These are phyloP conservation scores for Jaapia argillacea DNA, from an alignment of 768 basidiomycete species.

Conservation along the genomic window DNA sequence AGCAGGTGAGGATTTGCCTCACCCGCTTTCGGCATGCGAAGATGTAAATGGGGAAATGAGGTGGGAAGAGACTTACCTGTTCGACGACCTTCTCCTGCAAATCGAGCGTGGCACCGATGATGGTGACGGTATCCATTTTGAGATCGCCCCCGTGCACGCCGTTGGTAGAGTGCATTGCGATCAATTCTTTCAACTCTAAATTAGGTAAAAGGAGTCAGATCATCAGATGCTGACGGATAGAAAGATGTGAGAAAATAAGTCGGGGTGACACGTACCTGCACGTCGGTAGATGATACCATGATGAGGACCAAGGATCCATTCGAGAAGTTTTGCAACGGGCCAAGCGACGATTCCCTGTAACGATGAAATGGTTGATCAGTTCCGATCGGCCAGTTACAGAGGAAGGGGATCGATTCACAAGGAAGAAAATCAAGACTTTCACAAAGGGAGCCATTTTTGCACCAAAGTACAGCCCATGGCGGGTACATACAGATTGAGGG, in stretches of 20 bases:
- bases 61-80: constrained; percentile 21
- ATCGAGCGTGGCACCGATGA: constrained; percentile 85
- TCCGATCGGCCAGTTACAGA: neutral
- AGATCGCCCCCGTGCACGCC: constrained; percentile 78
- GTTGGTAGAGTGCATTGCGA: constrained; percentile 74
- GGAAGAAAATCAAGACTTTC: constrained; percentile 50
- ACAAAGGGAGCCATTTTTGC: constrained; percentile 77
- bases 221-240: neutral
- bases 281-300: constrained; percentile 89
- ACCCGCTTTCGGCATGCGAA: too few relatives aligned
- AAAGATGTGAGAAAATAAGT: neutral
- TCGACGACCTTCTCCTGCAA: constrained; percentile 78
- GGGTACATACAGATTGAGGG: constrained; percentile 86
- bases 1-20: too few relatives aligned
- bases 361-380: neutral
- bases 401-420: constrained; percentile 32
- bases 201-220: neutral
- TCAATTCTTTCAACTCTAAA: constrained; percentile 71
- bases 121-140: constrained; percentile 78
- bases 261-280: constrained; percentile 21
- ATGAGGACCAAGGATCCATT: constrained; percentile 68
- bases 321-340: constrained; percentile 80
- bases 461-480: constrained; percentile 82
- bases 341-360: constrained; percentile 65
- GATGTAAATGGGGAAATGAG: too few relatives aligned